Base-by-base conservation (phyloP, 116 monocot genomes). In the Trichopus zeylanicus region DNA sequence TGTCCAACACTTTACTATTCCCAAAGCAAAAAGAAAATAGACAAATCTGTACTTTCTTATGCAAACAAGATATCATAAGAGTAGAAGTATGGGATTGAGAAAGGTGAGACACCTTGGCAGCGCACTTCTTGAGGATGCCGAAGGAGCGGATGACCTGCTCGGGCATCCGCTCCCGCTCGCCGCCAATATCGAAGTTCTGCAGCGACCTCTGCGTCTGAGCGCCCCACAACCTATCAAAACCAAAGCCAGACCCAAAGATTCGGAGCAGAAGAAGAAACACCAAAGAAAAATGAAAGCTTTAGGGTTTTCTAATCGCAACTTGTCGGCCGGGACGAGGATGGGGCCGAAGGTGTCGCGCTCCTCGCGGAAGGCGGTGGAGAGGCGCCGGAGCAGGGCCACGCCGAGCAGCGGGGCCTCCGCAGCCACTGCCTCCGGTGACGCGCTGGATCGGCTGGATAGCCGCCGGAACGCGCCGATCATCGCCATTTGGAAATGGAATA, bases 141-240 rank as follows among this genome's bases (percentile, higher is more conserved):
- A 91, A 97, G 1, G 97, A 81, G 31, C 75, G 75, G 54, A 97
- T 73, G 46, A 97, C 84, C 20, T 76, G 97, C 60, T 87, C 91
- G 3, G 97, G 97, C 97, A 97, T 97, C 52, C 61, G 66, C 75
- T 97, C 91, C 4, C 73, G 56, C 56, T 81, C 78, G 18, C 91
- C 97, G 16, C 97, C 97, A 23, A 97, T 97, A 33, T 97, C 84
- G 67, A 97, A 97, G 29, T 97, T 97, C 74, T 91, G 91, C 77
- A 97, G 57, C 29, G 97, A 97, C 46, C 97, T 84, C 75, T 97
- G 97, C 61, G 97, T 91, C 73, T 97, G 97, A 35, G 91, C 97
- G 25, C 97, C 97, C 97, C 97, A 88, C 37, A 87, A 53, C 82
- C 79, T 87, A 22, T n/a, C n/a, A n/a, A n/a, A n/a, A n/a, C n/a